Percentiles rank a stretch among this genome's conserved stretches.
Evolutionary conservation across 1,284 basidiomycete species (phyloP).

Genomic region (Puccinia horiana): DNA sequence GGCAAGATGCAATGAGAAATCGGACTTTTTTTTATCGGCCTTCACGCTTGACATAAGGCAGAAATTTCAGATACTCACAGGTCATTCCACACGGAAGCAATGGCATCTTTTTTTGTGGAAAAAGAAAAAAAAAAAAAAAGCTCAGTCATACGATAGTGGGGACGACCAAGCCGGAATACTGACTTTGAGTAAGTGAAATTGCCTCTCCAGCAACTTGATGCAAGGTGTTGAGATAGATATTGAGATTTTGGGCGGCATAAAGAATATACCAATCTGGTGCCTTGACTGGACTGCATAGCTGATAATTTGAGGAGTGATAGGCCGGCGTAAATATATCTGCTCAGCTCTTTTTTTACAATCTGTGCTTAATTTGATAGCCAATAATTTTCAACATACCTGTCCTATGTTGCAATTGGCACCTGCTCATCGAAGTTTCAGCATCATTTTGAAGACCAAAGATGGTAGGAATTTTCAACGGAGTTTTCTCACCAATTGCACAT

Average conservation of each 20-base stretch:
- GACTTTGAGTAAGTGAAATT: conserved; percentile 37
- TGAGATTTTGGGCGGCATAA: conserved; percentile 39
- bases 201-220: conserved; percentile 32
- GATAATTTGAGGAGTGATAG: not conserved
- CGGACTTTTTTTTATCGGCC: not conserved
- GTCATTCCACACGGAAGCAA: conserved; percentile 43
- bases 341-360: not conserved
- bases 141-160: not conserved
- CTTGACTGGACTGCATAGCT: conserved; percentile 42
- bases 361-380: not conserved
- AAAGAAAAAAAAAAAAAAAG: not conserved
- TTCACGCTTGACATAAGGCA: not conserved
- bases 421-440: not conserved
- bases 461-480: not conserved
- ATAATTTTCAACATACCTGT: conserved; percentile 23
- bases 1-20: not conserved
- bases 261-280: conserved; percentile 45
- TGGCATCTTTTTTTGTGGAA: not conserved
- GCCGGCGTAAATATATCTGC: not conserved
- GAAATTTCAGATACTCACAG: conserved; percentile 22
- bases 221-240: conserved; percentile 33
- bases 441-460: not conserved
- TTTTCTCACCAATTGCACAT: conserved; percentile 39
- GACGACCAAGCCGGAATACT: not conserved
- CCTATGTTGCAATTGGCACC: conserved; percentile 41